phyloP scores from a whole-genome alignment of 1,284 basidiomycete genomes.

The Pholiota adiposa region DNA sequence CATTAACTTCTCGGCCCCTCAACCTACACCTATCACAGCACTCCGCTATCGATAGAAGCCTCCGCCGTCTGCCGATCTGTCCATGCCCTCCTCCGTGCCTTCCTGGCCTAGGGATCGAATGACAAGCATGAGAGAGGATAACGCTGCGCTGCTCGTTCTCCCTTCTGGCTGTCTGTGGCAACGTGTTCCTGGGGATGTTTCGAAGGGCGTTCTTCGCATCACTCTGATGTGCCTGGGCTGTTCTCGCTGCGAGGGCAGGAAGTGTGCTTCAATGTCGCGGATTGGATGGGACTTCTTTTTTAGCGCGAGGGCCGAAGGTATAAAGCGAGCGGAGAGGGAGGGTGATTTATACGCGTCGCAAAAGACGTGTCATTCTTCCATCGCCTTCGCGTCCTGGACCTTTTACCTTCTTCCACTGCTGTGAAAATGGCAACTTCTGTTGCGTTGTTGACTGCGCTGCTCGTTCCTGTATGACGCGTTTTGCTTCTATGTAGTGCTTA shows the following conservation, averaged over 20 bases:
- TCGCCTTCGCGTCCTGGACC: slow-evolving; percentile 1
- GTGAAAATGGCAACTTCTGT: slow-evolving; percentile 12
- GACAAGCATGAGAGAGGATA: slow-evolving; percentile 22
- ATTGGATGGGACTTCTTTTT: not conserved
- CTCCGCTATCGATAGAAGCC: slow-evolving; percentile 7
- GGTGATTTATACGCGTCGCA: slow-evolving; percentile 9
- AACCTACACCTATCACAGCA: slow-evolving; percentile 11
- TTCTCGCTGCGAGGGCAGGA: not conserved
- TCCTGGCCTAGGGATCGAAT: not conserved
- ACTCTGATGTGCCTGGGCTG: slow-evolving; percentile 10
- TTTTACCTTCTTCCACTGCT: not conserved
- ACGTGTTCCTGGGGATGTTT: slow-evolving; percentile 22
- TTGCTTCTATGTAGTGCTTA: not conserved
- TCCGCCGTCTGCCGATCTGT: slow-evolving; percentile 13
- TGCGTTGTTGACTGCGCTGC: slow-evolving; percentile 7
- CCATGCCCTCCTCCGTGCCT: slow-evolving; percentile 1
- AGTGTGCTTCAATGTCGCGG: slow-evolving; percentile 2
- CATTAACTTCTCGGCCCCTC: slow-evolving; percentile 16
- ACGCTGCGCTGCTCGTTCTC: not conserved
- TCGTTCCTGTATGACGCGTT: slow-evolving; percentile 16
- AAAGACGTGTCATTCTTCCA: slow-evolving; percentile 18
- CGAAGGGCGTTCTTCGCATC: slow-evolving; percentile 19
- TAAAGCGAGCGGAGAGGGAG: slow-evolving; percentile 13
- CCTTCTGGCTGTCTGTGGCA: slow-evolving; percentile 3
- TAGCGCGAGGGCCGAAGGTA: slow-evolving; percentile 5